Evolutionary conservation across 1,284 basidiomycete genomes (phyloP).

Genomic region (Malassezia obtusa): DNA sequence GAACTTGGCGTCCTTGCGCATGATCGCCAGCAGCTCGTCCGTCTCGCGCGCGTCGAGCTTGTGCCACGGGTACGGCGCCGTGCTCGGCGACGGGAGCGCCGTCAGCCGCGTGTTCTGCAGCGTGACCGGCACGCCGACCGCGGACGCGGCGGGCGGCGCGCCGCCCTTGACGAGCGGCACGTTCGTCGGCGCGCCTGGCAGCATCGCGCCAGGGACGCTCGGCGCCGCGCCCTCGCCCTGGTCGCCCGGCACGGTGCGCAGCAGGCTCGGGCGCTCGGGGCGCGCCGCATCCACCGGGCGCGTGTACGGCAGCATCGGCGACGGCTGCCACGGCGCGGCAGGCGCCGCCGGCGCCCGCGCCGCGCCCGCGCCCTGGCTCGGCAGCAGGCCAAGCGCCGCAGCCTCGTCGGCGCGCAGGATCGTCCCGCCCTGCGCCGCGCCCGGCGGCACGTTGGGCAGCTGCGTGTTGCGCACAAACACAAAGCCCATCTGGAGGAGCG

Average conservation of each 20-base stretch:
- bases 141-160: slow-evolving; percentile 38
- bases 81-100: slow-evolving; percentile 52
- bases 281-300: slow-evolving; percentile 4
- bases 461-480: slow-evolving; percentile 38
- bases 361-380: slow-evolving; percentile 11
- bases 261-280: slow-evolving; percentile 11
- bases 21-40: slow-evolving; percentile 53
- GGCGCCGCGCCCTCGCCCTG: background rate
- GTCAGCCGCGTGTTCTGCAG: slow-evolving; percentile 59
- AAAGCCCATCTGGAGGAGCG: slow-evolving; percentile 38
- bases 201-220: background rate
- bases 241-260: background rate
- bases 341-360: background rate
- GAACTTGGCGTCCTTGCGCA: slow-evolving; percentile 54
- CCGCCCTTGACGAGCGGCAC: slow-evolving; percentile 45
- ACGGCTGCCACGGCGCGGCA: background rate
- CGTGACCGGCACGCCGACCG: slow-evolving; percentile 53
- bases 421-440: slow-evolving; percentile 27
- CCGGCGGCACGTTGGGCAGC: slow-evolving; percentile 24
- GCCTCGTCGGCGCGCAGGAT: slow-evolving; percentile 40
- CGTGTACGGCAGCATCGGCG: background rate
- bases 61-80: slow-evolving; percentile 22
- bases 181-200: slow-evolving; percentile 19
- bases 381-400: slow-evolving; percentile 30
- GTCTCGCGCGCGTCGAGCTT: slow-evolving; percentile 54